phyloP scores from a whole-genome alignment of 129 eudicot genomes.

The Erigeron canadensis region DNA sequence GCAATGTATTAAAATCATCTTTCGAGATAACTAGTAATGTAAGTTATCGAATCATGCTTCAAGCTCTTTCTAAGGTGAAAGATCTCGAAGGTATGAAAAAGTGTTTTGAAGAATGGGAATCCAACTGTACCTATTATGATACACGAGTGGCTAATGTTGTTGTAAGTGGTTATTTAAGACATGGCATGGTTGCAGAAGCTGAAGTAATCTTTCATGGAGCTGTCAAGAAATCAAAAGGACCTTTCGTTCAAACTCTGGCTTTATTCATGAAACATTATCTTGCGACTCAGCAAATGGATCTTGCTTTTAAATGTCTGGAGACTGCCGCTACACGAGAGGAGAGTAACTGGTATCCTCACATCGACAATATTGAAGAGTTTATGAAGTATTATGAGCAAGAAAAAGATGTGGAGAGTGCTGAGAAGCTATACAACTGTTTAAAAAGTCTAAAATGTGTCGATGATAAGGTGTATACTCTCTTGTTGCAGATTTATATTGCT shows the following conservation, averaged over 20 bases:
- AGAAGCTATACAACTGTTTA: slow-evolving; percentile 47
- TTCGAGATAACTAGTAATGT: slow-evolving; percentile 37
- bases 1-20: slow-evolving; percentile 51
- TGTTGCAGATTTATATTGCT: slow-evolving; percentile 53
- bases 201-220: slow-evolving; percentile 40
- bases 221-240: slow-evolving; percentile 39
- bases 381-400: slow-evolving; percentile 41
- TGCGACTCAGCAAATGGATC: slow-evolving; percentile 31
- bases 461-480: slow-evolving; percentile 37
- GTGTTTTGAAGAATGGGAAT: slow-evolving; percentile 75
- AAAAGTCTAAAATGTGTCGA: slow-evolving; percentile 49
- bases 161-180: slow-evolving; percentile 44
- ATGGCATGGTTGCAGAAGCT: slow-evolving; percentile 63
- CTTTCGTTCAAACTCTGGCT: slow-evolving; percentile 35
- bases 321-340: slow-evolving; percentile 42
- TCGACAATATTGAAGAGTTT: slow-evolving; percentile 33
- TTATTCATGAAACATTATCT: slow-evolving; percentile 37
- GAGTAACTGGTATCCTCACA: slow-evolving; percentile 35
- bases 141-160: slow-evolving; percentile 42
- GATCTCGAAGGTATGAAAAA: slow-evolving; percentile 48
- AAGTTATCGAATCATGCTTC: slow-evolving; percentile 55
- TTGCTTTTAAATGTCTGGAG: slow-evolving; percentile 49
- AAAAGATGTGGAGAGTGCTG: slow-evolving; percentile 54
- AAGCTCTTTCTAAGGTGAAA: slow-evolving; percentile 52
- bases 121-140: slow-evolving; percentile 47